These are phyloP conservation scores for Paecilomyces sp. DNA, from an alignment of 2,329 filamentous ascomycete species.

Conservation along the genomic window DNA sequence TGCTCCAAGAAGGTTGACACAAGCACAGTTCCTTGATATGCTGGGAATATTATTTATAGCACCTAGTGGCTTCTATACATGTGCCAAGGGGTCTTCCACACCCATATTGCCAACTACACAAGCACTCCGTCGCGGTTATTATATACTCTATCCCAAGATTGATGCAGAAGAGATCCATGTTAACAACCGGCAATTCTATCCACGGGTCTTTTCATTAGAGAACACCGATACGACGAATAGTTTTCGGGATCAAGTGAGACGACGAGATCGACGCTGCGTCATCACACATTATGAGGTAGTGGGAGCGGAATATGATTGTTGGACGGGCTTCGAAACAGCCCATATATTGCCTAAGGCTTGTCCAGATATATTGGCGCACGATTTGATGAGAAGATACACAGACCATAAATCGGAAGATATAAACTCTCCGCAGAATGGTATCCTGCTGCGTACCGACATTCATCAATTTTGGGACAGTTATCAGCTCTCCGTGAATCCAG, in stretches of 20 bases:
- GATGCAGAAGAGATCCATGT: neutral
- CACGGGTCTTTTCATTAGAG: neutral
- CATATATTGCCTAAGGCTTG: slow-evolving; percentile 1
- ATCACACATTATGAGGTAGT: neutral
- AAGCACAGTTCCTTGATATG: neutral
- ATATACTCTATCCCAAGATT: neutral
- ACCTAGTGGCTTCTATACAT: neutral
- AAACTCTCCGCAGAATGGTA: slow-evolving; percentile 1
- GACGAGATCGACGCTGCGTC: slow-evolving; percentile 7
- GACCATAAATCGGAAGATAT: neutral
- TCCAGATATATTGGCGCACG: neutral
- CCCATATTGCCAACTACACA: neutral
- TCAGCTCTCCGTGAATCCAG: slow-evolving; percentile 2
- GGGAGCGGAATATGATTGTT: neutral
- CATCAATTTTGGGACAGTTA: neutral
- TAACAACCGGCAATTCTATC: neutral
- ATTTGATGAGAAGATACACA: neutral
- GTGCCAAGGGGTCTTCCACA: neutral
- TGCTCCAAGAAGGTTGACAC: neutral
- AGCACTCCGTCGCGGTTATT: neutral
- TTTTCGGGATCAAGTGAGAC: slow-evolving; percentile 6
- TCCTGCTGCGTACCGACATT: neutral
- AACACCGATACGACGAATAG: neutral
- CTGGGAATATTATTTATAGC: neutral
- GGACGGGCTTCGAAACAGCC: neutral